Evolutionary conservation across 441 rosid species (phyloP), one percentile per base, ranked within the genome.

Genomic region (Gossypium gossypioides): DNA sequence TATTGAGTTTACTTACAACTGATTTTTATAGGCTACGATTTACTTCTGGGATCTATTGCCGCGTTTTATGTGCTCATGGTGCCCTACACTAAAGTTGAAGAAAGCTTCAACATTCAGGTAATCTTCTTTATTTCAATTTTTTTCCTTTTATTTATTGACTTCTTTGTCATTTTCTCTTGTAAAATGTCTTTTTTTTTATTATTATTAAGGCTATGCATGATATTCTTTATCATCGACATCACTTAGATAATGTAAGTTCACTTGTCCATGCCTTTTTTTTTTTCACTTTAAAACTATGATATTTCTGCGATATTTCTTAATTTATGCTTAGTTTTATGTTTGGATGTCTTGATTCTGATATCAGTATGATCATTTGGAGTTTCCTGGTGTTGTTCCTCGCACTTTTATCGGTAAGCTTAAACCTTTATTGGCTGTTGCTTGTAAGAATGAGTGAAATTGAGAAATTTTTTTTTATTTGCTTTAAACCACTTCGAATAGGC

Each of bases 371-470:
- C 97, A 94, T 84, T 75, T 92, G 85, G 97, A 94, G 80, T 94
- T 92, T 80, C 89, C 97, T 56, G 97, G 99, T 74, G 97, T 94
- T 76, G 97, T 92, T 74, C 97, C 97, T 77, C 97, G 97, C 74
- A 89, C 99, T 69, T 94, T 94, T 70, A 84, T 90, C 1, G 97
- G 99, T 89, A 79, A 74, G 75, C 59, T 66, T 52, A 25, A 8
- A 19, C n/a, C 1, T 44, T 44, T 44, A 44, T 3, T 12, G 50
- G 50, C 0, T 44, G 50, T 52, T 16, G 48, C 24, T 52, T 73
- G 5, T 6, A 48, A 48, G 21, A 5, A 55, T 65, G 0, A 64
- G 3, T 12, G 2, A 34, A 22, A 61, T 64, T 72, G 1, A 34
- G 16, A 10, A 0, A 15, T 29, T 29, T 0, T 3, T 46, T 12